These are phyloP conservation scores for Paracamarosporium sp. DNA, from an alignment of 2,329 filamentous ascomycete species.

Conservation along the genomic window DNA sequence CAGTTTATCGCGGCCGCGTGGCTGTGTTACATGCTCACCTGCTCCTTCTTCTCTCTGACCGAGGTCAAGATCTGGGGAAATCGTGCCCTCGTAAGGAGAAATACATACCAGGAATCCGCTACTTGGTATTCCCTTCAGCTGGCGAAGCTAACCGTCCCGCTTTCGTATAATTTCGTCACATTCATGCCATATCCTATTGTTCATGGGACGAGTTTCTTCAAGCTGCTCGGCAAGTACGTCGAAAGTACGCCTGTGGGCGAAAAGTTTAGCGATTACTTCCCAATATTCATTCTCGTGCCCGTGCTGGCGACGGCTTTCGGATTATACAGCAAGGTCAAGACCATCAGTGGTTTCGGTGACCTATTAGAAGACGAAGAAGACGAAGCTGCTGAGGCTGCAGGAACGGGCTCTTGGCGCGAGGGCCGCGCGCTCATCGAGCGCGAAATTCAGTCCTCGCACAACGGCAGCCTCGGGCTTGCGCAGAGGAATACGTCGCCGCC, in stretches of 20 bases:
- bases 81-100: conserved; percentile 84
- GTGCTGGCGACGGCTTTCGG: conserved; percentile 88
- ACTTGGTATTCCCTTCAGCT: conserved; percentile 97
- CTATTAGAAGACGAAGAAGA: conserved; percentile 77
- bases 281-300: conserved; percentile 84
- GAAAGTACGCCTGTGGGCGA: conserved; percentile 81
- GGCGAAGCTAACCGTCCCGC: conserved; percentile 87
- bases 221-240: conserved; percentile 83
- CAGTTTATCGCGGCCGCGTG: conserved; percentile 85
- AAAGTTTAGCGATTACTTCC: conserved; percentile 89
- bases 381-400: conserved; percentile 69
- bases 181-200: conserved; percentile 79
- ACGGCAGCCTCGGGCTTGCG: conserved; percentile 34
- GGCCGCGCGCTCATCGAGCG: conserved; percentile 89
- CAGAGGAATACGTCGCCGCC: conserved; percentile 25
- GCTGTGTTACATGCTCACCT: conserved; percentile 96
- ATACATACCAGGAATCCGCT: conserved; percentile 90
- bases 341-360: conserved; percentile 78
- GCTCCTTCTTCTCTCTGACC: conserved; percentile 84
- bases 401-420: conserved; percentile 87
- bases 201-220: conserved; percentile 80
- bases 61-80: conserved; percentile 99
- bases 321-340: conserved; percentile 81
- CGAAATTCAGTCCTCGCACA: conserved; percentile 62
- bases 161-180: conserved; percentile 96